phyloP scores from a whole-genome alignment of 164 flowering plant genomes.

The Magnolia kwangsiensis region DNA sequence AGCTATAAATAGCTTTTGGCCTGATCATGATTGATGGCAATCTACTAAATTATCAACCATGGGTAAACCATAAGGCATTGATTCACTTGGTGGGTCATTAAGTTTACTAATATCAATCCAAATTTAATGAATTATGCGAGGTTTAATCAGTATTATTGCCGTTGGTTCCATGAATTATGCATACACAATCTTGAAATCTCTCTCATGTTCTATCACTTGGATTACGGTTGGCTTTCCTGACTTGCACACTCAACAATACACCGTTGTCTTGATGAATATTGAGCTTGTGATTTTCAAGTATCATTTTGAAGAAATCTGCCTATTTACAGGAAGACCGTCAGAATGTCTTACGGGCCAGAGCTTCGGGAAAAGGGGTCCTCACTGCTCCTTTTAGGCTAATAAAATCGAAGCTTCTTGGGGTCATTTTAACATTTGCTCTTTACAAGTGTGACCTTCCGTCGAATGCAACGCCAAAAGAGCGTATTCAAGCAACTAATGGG shows the following conservation, averaged over 20 bases:
- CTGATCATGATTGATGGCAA: background rate
- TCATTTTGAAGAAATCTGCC: background rate
- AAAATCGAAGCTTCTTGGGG: conserved; percentile 84
- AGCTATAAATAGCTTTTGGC: background rate
- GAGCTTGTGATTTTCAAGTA: background rate
- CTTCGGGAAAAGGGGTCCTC: conserved; percentile 86
- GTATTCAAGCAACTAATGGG: conserved; percentile 83
- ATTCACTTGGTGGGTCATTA: too few relatives aligned
- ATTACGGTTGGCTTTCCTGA: background rate
- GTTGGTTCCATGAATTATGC: too few relatives aligned
- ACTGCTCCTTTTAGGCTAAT: conserved; percentile 84
- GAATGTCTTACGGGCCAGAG: conserved; percentile 84
- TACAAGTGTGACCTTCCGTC: conserved; percentile 75
- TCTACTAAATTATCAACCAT: background rate
- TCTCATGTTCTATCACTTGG: background rate
- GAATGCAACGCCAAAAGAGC: conserved; percentile 74
- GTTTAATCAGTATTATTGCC: too few relatives aligned
- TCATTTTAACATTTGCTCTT: conserved; percentile 87
- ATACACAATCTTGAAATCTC: background rate
- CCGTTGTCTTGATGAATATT: background rate
- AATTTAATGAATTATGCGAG: too few relatives aligned
- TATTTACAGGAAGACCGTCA: conserved; percentile 86
- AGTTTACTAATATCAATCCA: too few relatives aligned
- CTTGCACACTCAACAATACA: background rate
- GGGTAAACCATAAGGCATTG: too few relatives aligned